Evolutionary conservation across 1,284 basidiomycete genomes (phyloP), one percentile per base, ranked within the genome.

Genomic region (Cutaneotrichosporon curvatum): DNA sequence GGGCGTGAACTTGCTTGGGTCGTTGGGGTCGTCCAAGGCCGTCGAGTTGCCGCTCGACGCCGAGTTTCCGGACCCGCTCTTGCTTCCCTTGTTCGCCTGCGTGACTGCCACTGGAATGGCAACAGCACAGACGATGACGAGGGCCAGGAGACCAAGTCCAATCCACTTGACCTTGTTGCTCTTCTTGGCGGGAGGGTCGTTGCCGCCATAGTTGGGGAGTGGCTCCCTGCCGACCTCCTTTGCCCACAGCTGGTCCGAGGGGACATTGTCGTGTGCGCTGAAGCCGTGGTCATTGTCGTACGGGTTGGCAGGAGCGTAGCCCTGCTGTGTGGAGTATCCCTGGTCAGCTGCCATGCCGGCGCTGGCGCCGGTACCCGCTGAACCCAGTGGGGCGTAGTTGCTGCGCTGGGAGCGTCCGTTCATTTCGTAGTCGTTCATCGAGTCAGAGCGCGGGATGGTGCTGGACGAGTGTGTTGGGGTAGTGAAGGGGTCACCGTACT

Each of bases 1-100:
- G 68, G 80, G 82, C 38, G 65, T 61, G 63, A 87, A 87, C 28
- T 75, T 71, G 65, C 76, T 81, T 2, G 83, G 81, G 68, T 85
- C 80, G 34, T 37, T 14, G 19, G 14, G 23, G 21, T 12, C 11
- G 28, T 42, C n/a, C n/a, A n/a, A n/a, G n/a, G 33, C 20, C 44
- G 30, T 31, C 38, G 33, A 47, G 28, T 35, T 41, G 43, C 31
- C 21, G 25, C 42, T 43, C 9, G 31, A 42, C 16, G 44, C 46
- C 16, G 18, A n/a, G 31, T 42, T 48, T 25, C 37, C 50, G 19
- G 43, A 38, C 25, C 36, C 40, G 25, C 18, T 31, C 28, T 43
- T 37, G 37, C 30, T 32, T 22, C 41, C 47, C 50, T 59, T 63
- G 28, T 45, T 54, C 6, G 53, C 47, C 46, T 61, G 56, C 20